Conservation (phyloP, 208 protist genomes). For the Crithidia acanthocephali region DNA sequence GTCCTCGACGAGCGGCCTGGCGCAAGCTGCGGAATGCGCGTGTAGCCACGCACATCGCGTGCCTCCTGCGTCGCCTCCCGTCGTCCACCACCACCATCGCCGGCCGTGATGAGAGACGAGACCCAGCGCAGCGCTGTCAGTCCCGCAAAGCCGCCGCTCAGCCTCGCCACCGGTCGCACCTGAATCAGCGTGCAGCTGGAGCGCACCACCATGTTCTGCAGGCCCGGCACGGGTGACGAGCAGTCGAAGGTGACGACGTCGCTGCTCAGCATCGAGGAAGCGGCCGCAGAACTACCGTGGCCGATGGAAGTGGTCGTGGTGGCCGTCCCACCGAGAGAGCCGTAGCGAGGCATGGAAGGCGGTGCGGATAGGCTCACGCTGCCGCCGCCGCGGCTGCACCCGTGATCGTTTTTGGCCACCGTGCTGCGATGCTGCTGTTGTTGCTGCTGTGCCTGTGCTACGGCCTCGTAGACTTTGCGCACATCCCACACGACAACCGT, state of each 20-base stretch:
- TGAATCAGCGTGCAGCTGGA: slow-evolving; percentile 81
- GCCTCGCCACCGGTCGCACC: slow-evolving; percentile 76
- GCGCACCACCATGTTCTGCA: slow-evolving; percentile 52
- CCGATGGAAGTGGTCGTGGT: slow-evolving; percentile 10
- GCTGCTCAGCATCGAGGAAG: slow-evolving; percentile 30
- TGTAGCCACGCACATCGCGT: slow-evolving; percentile 31
- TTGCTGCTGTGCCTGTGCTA: slow-evolving; percentile 34
- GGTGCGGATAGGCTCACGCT: background rate
- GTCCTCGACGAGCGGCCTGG: slow-evolving; percentile 47
- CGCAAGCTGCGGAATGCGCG: slow-evolving; percentile 18
- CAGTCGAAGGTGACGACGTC: slow-evolving; percentile 78
- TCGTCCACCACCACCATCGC: background rate
- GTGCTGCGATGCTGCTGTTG: background rate
- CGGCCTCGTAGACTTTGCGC: slow-evolving; percentile 71
- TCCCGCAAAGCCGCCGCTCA: slow-evolving; percentile 81
- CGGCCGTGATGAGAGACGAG: slow-evolving; percentile 71
- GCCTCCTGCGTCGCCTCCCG: slow-evolving; percentile 31
- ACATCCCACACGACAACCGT: slow-evolving; percentile 87
- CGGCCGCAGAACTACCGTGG: background rate
- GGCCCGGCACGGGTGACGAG: slow-evolving; percentile 14
- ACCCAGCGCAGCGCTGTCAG: slow-evolving; percentile 79
- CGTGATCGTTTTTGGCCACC: too few species aligned
- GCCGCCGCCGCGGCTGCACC: background rate
- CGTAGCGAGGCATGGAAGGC: background rate
- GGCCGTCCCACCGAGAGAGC: background rate